Evolutionary conservation across 2,329 filamentous ascomycete species (phyloP).

Genomic region (Gaeumannomyces tritici): DNA sequence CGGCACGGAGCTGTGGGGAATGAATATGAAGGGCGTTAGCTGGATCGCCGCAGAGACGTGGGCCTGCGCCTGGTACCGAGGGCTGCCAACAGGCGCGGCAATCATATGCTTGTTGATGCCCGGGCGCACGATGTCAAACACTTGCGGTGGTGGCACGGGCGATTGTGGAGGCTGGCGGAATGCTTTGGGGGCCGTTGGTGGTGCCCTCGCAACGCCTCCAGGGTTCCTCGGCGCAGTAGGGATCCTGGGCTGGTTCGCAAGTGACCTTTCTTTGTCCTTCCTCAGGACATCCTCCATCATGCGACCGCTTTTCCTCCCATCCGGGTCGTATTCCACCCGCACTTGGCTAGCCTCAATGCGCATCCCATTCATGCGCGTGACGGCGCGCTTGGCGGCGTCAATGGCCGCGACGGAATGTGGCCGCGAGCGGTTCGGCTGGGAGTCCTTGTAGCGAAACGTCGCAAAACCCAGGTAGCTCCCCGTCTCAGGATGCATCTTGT

Average conservation of each 20-base stretch:
- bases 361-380: conserved; percentile 66
- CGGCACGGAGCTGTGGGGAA: conserved; percentile 78
- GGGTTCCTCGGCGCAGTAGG: conserved; percentile 19
- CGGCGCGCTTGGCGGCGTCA: conserved; percentile 72
- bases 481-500: conserved; percentile 90
- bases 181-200: conserved; percentile 75
- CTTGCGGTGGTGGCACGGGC: not conserved
- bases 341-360: conserved; percentile 71
- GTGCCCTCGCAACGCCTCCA: conserved; percentile 48
- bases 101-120: conserved; percentile 11
- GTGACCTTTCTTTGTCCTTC: conserved; percentile 49
- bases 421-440: conserved; percentile 43
- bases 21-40: conserved; percentile 80
- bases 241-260: conserved; percentile 4
- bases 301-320: conserved; percentile 71
- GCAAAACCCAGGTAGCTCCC: conserved; percentile 92
- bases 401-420: conserved; percentile 54
- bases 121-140: not conserved
- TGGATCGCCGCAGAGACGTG: not conserved
- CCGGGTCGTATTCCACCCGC: conserved; percentile 79
- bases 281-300: conserved; percentile 69
- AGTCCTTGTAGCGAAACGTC: conserved; percentile 80
- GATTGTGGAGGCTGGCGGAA: conserved; percentile 24
- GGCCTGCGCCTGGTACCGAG: not conserved
- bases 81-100: not conserved